Base-by-base conservation (phyloP, 805 yeast species). In the Candida boidinii region DNA sequence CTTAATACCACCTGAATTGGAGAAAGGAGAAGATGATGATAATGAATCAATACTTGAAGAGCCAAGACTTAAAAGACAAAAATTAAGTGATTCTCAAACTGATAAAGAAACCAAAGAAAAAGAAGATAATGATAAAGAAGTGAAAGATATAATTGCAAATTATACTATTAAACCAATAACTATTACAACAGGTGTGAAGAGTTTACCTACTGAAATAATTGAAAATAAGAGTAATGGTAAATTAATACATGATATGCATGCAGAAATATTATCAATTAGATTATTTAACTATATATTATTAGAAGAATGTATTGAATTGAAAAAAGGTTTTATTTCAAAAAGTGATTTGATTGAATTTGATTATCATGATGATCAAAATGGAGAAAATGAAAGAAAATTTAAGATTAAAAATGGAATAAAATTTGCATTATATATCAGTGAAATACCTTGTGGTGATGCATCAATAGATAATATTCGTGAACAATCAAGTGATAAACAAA, bases 371-470 rank as follows among this genome's bases (percentile, higher is more conserved):
- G 35, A 20, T 11, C 36, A 30, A 2, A 4, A 17, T 15, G n/a
- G 28, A 26, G 5, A 35, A 30, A 30, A n/a, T 17, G 10, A 24
- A 18, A n/a, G n/a, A 4, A 39, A 36, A 24, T 74, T 45, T 37
- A 37, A 24, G 17, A 31, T 73, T 31, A 67, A 56, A 27, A 32
- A 41, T 0, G 59, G 55, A 3, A 51, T 70, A 28, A 48, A 62
- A 30, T 53, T 86, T 34, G 79, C 76, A 1, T 49, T 86, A 41
- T 79, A 73, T 39, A 60, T 82, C 5, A 74, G 88, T 9, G 92
- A 82, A 39, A 64, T 79, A 1, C 96, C 96, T 0, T 88, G 97
- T 60, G 97, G 97, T 1, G 96, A 88, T 51, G 77, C 84, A 1
- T 79, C 94, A 5, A 70, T 86, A 74, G 67, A 66, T 20, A 42